Conservation (phyloP, 2,329 filamentous ascomycete genomes). For the Penicillium sclerotiorum region DNA sequence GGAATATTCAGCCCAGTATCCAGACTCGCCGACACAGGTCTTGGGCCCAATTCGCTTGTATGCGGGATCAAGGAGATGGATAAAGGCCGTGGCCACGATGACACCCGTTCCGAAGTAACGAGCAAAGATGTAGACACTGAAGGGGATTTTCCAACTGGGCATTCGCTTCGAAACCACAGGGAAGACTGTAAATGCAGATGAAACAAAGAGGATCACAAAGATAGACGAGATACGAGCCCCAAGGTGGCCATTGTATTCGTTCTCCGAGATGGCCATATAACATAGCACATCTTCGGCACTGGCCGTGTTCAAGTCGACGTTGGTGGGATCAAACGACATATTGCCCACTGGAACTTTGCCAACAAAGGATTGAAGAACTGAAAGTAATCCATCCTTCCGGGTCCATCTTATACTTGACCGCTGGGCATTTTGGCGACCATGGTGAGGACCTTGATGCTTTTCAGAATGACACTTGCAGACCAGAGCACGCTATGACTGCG, state of each 20-base stretch:
- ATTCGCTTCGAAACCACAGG: slow-evolving; percentile 45
- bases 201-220: slow-evolving; percentile 48
- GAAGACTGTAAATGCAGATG: slow-evolving; percentile 45
- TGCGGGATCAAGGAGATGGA: slow-evolving; percentile 50
- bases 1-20: slow-evolving; percentile 52
- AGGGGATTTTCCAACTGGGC: slow-evolving; percentile 39
- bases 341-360: slow-evolving; percentile 6
- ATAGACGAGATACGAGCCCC: slow-evolving; percentile 47
- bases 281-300: slow-evolving; percentile 53
- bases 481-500: too few relatives aligned
- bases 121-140: slow-evolving; percentile 48
- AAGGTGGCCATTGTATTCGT: slow-evolving; percentile 58
- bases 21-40: slow-evolving; percentile 56
- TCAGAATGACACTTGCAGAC: neutral
- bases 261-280: slow-evolving; percentile 48
- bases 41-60: slow-evolving; percentile 47
- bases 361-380: neutral
- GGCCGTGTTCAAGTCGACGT: slow-evolving; percentile 47
- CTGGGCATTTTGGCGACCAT: neutral
- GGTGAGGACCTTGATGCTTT: slow-evolving; percentile 9
- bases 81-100: slow-evolving; percentile 50
- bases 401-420: neutral
- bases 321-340: slow-evolving; percentile 38
- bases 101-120: slow-evolving; percentile 52
- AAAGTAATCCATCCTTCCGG: neutral